Conservation (phyloP, 495 filamentous ascomycete species). For the Penicillium salamii region DNA sequence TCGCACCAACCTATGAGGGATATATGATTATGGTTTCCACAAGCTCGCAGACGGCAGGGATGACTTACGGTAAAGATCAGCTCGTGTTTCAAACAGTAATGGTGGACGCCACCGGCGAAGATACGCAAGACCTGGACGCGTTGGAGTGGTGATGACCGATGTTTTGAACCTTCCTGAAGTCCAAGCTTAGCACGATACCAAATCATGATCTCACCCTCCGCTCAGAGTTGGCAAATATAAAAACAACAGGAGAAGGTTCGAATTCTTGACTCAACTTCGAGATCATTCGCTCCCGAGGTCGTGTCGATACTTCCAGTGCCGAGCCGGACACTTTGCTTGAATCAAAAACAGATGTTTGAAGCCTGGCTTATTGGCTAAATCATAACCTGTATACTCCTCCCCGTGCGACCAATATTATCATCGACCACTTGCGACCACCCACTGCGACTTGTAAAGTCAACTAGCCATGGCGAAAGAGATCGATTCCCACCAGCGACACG, state of each 20-base stretch:
- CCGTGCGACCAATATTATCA: neutral
- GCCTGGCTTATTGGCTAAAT: neutral
- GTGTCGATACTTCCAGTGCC: too few relatives aligned
- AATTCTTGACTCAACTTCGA: too few relatives aligned
- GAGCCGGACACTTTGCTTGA: too few relatives aligned
- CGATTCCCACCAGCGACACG: neutral
- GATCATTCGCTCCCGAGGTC: too few relatives aligned
- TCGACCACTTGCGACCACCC: neutral
- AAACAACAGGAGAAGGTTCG: too few relatives aligned
- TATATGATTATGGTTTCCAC: neutral
- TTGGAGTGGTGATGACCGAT: neutral
- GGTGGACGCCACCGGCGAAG: neutral
- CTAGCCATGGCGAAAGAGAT: neutral
- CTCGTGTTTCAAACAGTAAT: neutral
- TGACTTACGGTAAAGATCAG: neutral
- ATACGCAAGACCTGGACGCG: neutral
- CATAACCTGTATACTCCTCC: neutral
- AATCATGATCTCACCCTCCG: neutral
- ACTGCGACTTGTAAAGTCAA: neutral
- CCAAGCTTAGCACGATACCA: neutral
- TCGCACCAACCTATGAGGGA: neutral
- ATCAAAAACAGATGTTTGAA: too few relatives aligned
- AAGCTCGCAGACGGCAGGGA: neutral
- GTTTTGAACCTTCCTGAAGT: neutral
- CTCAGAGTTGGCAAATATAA: neutral